phyloP scores from a whole-genome alignment of 176 grass and related monocot genomes.

The Zizania latifolia region DNA sequence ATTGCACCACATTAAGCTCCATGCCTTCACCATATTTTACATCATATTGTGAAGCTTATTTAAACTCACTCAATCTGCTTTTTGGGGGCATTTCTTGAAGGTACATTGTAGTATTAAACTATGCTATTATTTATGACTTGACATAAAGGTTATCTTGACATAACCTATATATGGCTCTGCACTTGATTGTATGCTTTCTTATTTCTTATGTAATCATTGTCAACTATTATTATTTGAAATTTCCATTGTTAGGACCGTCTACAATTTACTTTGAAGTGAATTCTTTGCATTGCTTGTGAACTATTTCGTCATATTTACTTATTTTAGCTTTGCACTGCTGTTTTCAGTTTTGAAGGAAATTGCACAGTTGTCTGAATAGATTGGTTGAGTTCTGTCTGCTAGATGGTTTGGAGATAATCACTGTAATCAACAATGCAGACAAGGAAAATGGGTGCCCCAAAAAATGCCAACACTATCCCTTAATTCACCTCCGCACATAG shows the following conservation, averaged over 20 bases:
- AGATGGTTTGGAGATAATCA: constrained; percentile 1
- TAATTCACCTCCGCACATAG: too few relatives aligned
- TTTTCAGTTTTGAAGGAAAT: constrained; percentile 14
- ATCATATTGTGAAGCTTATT: background rate
- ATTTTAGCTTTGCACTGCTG: background rate
- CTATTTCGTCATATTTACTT: background rate
- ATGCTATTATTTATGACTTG: background rate
- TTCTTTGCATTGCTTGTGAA: background rate
- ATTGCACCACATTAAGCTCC: background rate
- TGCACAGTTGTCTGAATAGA: background rate
- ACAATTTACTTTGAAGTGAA: background rate
- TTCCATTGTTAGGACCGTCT: background rate
- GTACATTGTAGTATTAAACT: background rate
- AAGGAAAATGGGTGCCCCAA: constrained; percentile 47
- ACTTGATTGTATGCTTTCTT: background rate
- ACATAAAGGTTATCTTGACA: too few relatives aligned
- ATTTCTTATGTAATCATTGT: background rate
- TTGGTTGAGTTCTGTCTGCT: background rate
- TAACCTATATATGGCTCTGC: background rate
- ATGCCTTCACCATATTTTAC: background rate
- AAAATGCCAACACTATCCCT: constrained; percentile 34
- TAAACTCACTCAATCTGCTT: background rate
- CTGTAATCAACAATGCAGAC: constrained; percentile 59
- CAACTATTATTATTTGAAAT: background rate
- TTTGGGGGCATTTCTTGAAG: background rate